phyloP scores from a whole-genome alignment of 345 rosid genomes.

The Turritis glabra region DNA sequence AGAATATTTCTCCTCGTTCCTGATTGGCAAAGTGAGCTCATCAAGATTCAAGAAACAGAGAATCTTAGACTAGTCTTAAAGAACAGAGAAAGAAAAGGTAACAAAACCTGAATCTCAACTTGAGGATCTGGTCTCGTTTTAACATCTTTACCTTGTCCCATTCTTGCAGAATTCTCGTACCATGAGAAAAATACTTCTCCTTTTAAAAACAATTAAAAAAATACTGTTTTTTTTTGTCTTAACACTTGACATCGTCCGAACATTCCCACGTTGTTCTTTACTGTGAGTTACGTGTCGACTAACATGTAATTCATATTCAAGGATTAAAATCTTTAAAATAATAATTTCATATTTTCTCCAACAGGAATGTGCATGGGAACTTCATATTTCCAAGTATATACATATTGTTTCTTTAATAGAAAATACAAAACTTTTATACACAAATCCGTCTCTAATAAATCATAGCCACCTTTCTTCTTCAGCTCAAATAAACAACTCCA shows the following conservation, averaged over 20 bases:
- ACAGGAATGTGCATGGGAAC: conserved; percentile 1
- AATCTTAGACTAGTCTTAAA: too few relatives aligned
- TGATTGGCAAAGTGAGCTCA: neutral
- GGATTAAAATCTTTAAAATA: neutral
- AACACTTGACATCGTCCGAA: conserved; percentile 19
- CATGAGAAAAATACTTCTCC: neutral
- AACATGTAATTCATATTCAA: conserved; percentile 4
- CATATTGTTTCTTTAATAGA: neutral
- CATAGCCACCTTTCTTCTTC: neutral
- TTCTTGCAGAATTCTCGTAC: neutral
- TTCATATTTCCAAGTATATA: conserved; percentile 2
- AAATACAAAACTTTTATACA: neutral
- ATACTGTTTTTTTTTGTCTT: neutral
- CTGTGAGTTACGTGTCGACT: conserved; percentile 26
- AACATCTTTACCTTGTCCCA: conserved; percentile 41
- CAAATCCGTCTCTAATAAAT: neutral
- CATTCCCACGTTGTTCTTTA: conserved; percentile 24
- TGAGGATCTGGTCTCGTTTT: conserved; percentile 38
- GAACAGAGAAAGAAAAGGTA: neutral
- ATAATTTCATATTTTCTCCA: neutral
- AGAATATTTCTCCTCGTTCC: conserved; percentile 80
- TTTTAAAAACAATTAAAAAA: neutral
- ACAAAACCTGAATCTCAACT: conserved; percentile 40
- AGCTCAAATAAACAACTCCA: conserved; percentile 16
- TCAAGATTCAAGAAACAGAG: conserved; percentile 10